Conservation (phyloP, 169 alveolate genomes). For the Eimeria brunetti region DNA sequence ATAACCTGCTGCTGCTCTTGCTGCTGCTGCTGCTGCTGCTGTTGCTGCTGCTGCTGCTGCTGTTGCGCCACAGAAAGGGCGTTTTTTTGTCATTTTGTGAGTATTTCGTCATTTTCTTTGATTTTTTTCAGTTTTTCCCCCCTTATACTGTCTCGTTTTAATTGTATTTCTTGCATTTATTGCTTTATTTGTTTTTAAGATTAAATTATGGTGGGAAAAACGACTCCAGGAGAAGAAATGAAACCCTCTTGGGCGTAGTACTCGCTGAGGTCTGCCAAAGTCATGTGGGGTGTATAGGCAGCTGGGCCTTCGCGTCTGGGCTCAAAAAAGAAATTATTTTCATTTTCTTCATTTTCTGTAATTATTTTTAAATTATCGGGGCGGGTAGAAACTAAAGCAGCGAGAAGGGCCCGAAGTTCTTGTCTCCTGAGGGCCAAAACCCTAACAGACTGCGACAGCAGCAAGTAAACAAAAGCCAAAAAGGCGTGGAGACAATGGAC, state of each 20-base stretch:
- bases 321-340: background rate
- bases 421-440: conserved; percentile 81
- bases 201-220: conserved; percentile 12
- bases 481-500: conserved; percentile 75
- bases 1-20: background rate
- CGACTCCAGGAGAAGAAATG: conserved; percentile 68
- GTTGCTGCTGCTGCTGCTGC: background rate
- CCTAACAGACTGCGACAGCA: conserved; percentile 81
- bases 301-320: background rate
- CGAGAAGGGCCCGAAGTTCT: conserved; percentile 82
- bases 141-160: too few species aligned
- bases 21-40: background rate
- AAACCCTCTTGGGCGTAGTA: conserved; percentile 34
- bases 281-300: background rate
- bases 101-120: too few species aligned
- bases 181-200: background rate
- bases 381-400: conserved; percentile 46
- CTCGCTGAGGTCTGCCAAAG: conserved; percentile 36
- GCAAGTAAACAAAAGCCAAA: conserved; percentile 71
- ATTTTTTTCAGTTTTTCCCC: too few species aligned
- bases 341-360: background rate
- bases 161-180: background rate
- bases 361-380: background rate
- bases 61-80: too few species aligned
- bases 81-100: too few species aligned